phyloP scores from a whole-genome alignment of 2,329 filamentous ascomycete species.

The Hymenotorrendiella dingleyae region DNA sequence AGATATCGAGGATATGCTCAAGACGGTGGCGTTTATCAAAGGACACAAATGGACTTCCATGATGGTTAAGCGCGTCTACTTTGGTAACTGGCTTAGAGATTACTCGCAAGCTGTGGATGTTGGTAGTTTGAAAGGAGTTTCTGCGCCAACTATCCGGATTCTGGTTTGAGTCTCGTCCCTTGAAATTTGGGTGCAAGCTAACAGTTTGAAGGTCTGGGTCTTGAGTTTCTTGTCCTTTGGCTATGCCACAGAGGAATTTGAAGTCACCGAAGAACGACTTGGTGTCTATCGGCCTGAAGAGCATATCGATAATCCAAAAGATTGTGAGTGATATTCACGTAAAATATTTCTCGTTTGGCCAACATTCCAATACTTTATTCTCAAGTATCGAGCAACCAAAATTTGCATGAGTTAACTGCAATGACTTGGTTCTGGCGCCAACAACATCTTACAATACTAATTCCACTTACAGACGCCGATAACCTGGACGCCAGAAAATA shows the following conservation, averaged over 20 bases:
- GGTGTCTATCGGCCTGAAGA: slow-evolving; percentile 76
- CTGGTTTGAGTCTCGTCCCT: slow-evolving; percentile 41
- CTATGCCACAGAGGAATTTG: slow-evolving; percentile 81
- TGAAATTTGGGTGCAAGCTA: slow-evolving; percentile 4
- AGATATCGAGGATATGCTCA: slow-evolving; percentile 79
- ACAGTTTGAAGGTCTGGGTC: slow-evolving; percentile 56
- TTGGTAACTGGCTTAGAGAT: slow-evolving; percentile 80
- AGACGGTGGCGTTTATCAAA: slow-evolving; percentile 68
- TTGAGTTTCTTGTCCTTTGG: slow-evolving; percentile 77
- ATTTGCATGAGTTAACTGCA: too few species aligned
- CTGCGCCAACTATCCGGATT: slow-evolving; percentile 71
- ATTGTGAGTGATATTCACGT: slow-evolving; percentile 7
- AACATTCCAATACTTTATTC: too few species aligned
- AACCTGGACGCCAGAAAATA: slow-evolving; percentile 77
- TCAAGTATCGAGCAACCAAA: too few species aligned
- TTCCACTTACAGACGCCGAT: slow-evolving; percentile 53
- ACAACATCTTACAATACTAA: too few species aligned
- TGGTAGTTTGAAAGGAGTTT: slow-evolving; percentile 71
- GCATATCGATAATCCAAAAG: slow-evolving; percentile 68
- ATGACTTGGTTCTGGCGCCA: too few species aligned
- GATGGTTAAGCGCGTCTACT: slow-evolving; percentile 73
- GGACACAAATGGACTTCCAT: slow-evolving; percentile 82
- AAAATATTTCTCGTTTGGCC: too few species aligned
- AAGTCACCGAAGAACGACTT: slow-evolving; percentile 73
- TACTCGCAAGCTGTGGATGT: slow-evolving; percentile 82